Conservation (phyloP, 441 rosid genomes). For the Iberis amara region DNA sequence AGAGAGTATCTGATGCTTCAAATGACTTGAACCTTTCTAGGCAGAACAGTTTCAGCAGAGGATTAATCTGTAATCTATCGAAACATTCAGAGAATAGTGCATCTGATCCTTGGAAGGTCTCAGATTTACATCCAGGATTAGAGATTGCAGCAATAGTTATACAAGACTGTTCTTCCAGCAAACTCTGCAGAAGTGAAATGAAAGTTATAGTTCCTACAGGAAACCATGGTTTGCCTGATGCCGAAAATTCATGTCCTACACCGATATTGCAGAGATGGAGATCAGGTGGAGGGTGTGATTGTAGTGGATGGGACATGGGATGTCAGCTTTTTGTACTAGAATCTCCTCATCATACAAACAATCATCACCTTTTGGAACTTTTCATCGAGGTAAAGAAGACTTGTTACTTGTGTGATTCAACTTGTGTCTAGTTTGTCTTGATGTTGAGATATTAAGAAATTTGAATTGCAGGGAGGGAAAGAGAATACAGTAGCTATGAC, state of each 20-base stretch:
- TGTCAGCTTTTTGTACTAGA: conserved; percentile 74
- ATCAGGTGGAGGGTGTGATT: conserved; percentile 86
- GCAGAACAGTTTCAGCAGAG: conserved; percentile 30
- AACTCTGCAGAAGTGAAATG: conserved; percentile 35
- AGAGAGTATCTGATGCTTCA: conserved; percentile 20
- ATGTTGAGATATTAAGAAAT: background rate
- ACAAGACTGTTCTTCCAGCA: conserved; percentile 53
- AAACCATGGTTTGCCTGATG: conserved; percentile 66
- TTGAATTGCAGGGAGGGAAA: conserved; percentile 52
- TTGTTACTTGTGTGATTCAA: background rate
- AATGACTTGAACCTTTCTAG: conserved; percentile 30
- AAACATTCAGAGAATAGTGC: conserved; percentile 29
- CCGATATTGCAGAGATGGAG: conserved; percentile 88
- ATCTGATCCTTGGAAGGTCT: conserved; percentile 35
- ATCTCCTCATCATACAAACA: conserved; percentile 39
- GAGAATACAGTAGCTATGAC: conserved; percentile 43
- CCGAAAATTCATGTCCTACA: conserved; percentile 63
- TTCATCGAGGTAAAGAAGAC: conserved; percentile 49
- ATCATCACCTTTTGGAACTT: conserved; percentile 52
- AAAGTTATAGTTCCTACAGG: conserved; percentile 75
- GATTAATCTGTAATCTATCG: conserved; percentile 18
- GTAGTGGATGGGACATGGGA: conserved; percentile 99
- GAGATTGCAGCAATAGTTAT: conserved; percentile 72
- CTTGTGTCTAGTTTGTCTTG: background rate
- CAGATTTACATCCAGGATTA: conserved; percentile 48